phyloP scores from a whole-genome alignment of 805 yeast genomes.

The Wickerhamiella lipophila region DNA sequence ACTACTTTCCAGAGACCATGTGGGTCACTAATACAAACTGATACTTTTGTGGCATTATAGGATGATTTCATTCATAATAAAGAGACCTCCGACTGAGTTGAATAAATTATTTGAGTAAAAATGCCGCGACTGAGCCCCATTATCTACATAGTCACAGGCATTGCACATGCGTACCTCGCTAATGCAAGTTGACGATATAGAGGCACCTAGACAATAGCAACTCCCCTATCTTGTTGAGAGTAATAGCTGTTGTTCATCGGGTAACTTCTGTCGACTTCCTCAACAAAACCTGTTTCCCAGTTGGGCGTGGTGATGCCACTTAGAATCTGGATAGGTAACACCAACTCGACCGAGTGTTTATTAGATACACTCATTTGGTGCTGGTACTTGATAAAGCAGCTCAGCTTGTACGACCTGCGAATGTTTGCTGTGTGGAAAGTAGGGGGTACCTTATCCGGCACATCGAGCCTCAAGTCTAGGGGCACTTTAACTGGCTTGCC shows the following conservation, averaged over 20 bases:
- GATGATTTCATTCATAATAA: no score
- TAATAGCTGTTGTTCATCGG: conserved; percentile 15
- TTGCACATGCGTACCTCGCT: no score
- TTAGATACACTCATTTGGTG: conserved; percentile 19
- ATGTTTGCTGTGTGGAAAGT: conserved; percentile 47
- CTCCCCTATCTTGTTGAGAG: conserved; percentile 3
- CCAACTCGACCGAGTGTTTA: conserved; percentile 16
- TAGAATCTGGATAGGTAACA: conserved; percentile 16
- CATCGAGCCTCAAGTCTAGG: conserved; percentile 27
- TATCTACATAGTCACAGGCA: background rate
- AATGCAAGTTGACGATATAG: no score
- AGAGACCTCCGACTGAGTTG: no score
- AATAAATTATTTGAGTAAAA: no score
- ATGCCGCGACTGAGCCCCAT: no score
- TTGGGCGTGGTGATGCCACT: conserved; percentile 22
- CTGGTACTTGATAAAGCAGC: conserved; percentile 22
- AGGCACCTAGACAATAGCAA: conserved; percentile 7
- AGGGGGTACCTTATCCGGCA: conserved; percentile 33
- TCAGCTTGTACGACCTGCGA: conserved; percentile 33
- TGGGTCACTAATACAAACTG: no score
- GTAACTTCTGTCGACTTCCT: conserved; percentile 13
- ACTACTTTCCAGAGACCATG: no score
- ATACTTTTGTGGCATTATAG: no score
- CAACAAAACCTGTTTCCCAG: conserved; percentile 21
- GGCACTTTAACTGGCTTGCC: conserved; percentile 15